Base-by-base conservation (phyloP, 768 basidiomycete species). In the Russula sp. region DNA sequence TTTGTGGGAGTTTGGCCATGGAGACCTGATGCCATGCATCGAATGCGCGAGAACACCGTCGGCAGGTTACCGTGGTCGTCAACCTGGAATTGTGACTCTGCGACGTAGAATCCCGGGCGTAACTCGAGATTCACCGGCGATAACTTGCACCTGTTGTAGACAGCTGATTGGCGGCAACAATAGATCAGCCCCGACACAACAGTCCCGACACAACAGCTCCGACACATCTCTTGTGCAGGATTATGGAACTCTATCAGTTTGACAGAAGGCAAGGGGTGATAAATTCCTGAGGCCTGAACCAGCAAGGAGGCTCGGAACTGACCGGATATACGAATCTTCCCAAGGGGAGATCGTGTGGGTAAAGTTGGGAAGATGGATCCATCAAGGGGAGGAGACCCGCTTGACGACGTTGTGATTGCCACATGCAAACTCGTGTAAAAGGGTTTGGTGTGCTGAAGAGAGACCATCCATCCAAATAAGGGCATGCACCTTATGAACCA, bases 351-450 rank as follows among this genome's bases (percentile, higher is more conserved):
- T 29, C 25, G 4, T 45, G 43, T 34, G 49, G 29, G 29, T 29
- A 51, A 50, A 50, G 43, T 42, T n/a, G 36, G 36, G 38, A 20
- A 52, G 22, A 25, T 41, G 38, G 35, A 2, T 14, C 18, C 18
- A 16, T 43, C 42, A 51, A 10, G 34, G 10, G 29, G 29, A 45
- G 3, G 14, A 2, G 25, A 5, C 10, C 36, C 29, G 52, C 45
- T 55, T 56, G 54, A 48, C 53, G 3, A 55, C 53, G 50, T 35
- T 1, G 46, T 16, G 29, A 60, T 60, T 47, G 52, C 52, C 59
- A 54, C 59, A 54, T 59, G 58, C 49, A 35, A 47, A 20, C 46
- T 22, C 5, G 45, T 45, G 42, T 13, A 34, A 35, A 34, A 29
- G 25, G 9, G 35, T 16, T 18, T 32, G 20, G 20, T 43, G 25